phyloP scores from a whole-genome alignment of 768 basidiomycete genomes.

The Hemileccinum impolitum region DNA sequence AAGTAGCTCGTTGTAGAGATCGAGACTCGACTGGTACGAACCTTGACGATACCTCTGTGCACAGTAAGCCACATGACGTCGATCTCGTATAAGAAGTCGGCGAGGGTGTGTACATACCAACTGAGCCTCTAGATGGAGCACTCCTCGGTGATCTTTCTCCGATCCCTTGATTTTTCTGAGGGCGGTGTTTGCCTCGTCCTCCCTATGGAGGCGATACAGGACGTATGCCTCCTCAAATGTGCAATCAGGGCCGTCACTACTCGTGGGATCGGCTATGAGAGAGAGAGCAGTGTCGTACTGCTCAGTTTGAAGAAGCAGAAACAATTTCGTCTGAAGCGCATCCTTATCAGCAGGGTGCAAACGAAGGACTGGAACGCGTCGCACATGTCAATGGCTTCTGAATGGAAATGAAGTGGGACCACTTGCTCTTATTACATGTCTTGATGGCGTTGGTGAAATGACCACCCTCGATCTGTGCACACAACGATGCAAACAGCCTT shows the following conservation, averaged over 20 bases:
- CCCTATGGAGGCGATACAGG: constrained; percentile 78
- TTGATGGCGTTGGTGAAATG: constrained; percentile 82
- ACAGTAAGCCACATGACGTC: constrained; percentile 9
- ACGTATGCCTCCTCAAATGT: constrained; percentile 79
- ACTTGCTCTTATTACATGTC: constrained; percentile 89
- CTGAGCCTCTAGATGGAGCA: constrained; percentile 82
- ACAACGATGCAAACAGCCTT: constrained; percentile 72
- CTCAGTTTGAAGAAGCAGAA: constrained; percentile 83
- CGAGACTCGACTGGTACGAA: constrained; percentile 66
- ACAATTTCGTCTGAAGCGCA: constrained; percentile 80
- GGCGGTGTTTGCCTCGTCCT: constrained; percentile 59
- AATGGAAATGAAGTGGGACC: constrained; percentile 19
- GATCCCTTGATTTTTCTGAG: constrained; percentile 47
- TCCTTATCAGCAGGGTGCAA: constrained; percentile 66
- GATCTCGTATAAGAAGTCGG: constrained; percentile 21
- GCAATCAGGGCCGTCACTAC: constrained; percentile 11
- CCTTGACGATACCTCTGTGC: constrained; percentile 75
- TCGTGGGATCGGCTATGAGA: constrained; percentile 40
- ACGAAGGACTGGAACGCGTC: constrained; percentile 54
- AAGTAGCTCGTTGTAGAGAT: constrained; percentile 77
- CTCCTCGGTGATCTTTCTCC: constrained; percentile 52
- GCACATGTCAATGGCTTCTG: constrained; percentile 18
- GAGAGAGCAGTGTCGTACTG: constrained; percentile 68
- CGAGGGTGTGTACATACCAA: constrained; percentile 50
- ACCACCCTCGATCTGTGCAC: constrained; percentile 87